Evolutionary conservation across 2,329 filamentous ascomycete species (phyloP), one percentile per base, ranked within the genome.

Genomic region (Ceratocystis huliohia): DNA sequence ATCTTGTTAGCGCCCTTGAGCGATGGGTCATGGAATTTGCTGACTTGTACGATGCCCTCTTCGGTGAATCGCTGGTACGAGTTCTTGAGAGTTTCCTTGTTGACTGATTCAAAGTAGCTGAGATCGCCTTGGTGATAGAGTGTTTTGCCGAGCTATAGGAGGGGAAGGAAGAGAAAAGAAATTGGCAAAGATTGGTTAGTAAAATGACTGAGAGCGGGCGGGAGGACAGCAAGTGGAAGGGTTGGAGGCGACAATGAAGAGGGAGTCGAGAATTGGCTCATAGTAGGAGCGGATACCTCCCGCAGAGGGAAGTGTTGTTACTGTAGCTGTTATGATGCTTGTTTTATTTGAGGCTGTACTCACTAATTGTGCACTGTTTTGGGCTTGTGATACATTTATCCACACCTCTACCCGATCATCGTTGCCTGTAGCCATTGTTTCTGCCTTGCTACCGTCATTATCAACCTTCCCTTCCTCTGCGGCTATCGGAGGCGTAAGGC

Each of bases 41-140:
- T 81, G 0, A 92, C 82, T 57, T 89, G 78, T 66, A 97, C 81
- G 69, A 97, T 95, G 7, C 91, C 89, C 72, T 97, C 93, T 72
- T 96, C 91, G 71, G 92, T 86, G 72, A 96, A 96, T 17, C 91
- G 85, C 46, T 84, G 81, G 75, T 93, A 96, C 0, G 92, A 88
- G 75, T 99, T 99, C 73, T 94, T 96, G 66, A 99, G 82, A 0
- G 92, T 96, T 75, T 99, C 93, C 72, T 96, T 96, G 79, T 99
- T 99, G 70, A 99, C 93, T 2, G 94, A 92, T 77, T 99, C 94
- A 71, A 96, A 97, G 77, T 99, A 99, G 37, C 88, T 92, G 8
- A 99, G 83, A 72, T 99, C 94, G 66, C 94, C 94, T 78, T 99
- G 93, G 74, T 99, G 93, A 73, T 96, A 99, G 1, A 99, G 81